Conservation (phyloP, 108 stramenopile species). For the Pelagomonas calceolata region DNA sequence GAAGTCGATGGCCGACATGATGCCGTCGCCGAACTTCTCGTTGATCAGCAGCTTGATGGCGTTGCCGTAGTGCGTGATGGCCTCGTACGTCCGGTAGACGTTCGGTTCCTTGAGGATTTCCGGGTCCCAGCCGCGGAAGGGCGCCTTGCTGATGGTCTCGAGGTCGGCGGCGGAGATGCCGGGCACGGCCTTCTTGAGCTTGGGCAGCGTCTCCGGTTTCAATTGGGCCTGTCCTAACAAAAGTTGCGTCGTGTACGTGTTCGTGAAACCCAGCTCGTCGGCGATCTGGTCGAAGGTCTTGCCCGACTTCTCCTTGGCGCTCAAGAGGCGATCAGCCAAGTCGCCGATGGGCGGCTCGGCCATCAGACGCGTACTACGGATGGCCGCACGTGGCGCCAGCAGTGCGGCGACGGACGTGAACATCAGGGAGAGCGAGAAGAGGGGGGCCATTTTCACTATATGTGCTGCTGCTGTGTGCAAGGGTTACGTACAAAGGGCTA, state of each 20-base stretch:
- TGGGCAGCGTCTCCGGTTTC: conserved; percentile 29
- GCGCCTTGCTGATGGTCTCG: conserved; percentile 38
- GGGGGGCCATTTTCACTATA: no score
- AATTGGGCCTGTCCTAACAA: conserved; percentile 57
- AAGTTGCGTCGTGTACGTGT: conserved; percentile 56
- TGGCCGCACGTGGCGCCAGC: no score
- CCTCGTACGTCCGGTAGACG: conserved; percentile 59
- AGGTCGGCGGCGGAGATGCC: conserved; percentile 29
- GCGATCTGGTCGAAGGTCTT: no score
- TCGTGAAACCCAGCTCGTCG: no score
- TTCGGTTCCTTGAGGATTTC: conserved; percentile 54
- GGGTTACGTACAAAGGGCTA: no score
- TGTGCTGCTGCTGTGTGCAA: no score
- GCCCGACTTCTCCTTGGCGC: no score
- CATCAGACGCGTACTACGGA: no score
- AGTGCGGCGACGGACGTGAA: no score
- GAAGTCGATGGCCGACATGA: conserved; percentile 66
- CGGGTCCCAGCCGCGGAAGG: conserved; percentile 46
- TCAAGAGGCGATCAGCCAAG: no score
- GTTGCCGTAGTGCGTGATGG: conserved; percentile 55
- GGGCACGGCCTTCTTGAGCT: conserved; percentile 48
- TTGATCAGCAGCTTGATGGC: conserved; percentile 54
- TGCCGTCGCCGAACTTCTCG: conserved; percentile 65
- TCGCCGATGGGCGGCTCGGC: no score
- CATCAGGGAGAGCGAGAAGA: no score